phyloP scores from a whole-genome alignment of 176 grass and related monocot species.

The Phragmites australis region DNA sequence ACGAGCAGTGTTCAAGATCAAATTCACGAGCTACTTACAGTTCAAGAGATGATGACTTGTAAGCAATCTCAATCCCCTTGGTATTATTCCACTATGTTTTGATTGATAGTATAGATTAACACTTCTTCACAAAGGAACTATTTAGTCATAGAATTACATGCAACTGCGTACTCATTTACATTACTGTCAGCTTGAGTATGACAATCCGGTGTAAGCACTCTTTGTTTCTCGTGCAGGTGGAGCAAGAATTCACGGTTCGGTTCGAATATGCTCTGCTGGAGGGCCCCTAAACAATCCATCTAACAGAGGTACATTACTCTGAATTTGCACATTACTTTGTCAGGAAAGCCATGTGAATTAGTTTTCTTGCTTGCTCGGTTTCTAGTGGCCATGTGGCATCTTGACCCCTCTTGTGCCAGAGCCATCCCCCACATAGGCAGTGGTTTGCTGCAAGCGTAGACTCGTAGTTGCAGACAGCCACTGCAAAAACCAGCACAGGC shows the following conservation, averaged over 20 bases:
- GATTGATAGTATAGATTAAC: not conserved
- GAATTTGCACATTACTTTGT: slow-evolving; percentile 12
- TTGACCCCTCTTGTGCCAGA: not conserved
- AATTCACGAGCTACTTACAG: slow-evolving; percentile 77
- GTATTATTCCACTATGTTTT: slow-evolving; percentile 17
- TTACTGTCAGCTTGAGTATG: not conserved
- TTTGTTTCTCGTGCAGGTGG: slow-evolving; percentile 48
- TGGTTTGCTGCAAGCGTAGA: slow-evolving; percentile 17
- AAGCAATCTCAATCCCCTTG: slow-evolving; percentile 46
- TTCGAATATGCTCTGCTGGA: slow-evolving; percentile 72
- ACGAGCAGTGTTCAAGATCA: slow-evolving; percentile 68
- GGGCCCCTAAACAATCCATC: slow-evolving; percentile 64
- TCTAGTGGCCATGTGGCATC: slow-evolving; percentile 7
- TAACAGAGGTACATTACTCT: slow-evolving; percentile 45
- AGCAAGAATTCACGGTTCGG: slow-evolving; percentile 59
- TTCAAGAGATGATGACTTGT: slow-evolving; percentile 94
- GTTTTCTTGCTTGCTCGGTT: not conserved
- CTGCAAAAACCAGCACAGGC: slow-evolving; percentile 3
- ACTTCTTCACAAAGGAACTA: slow-evolving; percentile 2
- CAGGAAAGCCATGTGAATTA: not conserved
- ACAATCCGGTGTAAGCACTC: not conserved
- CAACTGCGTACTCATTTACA: slow-evolving; percentile 11
- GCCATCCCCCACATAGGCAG: slow-evolving; percentile 1
- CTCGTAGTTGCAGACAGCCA: slow-evolving; percentile 2
- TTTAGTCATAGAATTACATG: not conserved